Conservation (phyloP, 768 basidiomycete genomes). For the Suillus weaverae region DNA sequence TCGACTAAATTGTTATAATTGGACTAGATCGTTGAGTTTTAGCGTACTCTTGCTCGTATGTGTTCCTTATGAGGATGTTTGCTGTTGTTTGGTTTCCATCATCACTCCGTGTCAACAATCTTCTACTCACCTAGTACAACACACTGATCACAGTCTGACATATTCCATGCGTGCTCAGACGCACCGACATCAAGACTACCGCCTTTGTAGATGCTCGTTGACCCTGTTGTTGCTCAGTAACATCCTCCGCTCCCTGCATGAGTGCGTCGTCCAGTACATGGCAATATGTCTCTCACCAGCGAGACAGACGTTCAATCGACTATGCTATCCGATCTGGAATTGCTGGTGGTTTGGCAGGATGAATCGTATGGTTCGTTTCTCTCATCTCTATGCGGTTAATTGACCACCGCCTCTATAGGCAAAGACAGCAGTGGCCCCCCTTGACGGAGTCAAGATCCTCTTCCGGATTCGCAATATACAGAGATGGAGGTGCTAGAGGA, state of each 20-base stretch:
- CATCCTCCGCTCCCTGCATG: conserved; percentile 7
- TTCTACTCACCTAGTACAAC: too few species aligned
- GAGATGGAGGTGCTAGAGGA: conserved; percentile 67
- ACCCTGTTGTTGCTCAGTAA: too few species aligned
- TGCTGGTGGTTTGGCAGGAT: conserved; percentile 92
- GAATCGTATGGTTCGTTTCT: conserved; percentile 63
- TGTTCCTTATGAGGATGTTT: too few species aligned
- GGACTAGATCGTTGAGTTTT: too few species aligned
- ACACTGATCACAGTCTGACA: too few species aligned
- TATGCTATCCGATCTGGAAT: conserved; percentile 80
- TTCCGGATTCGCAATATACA: conserved; percentile 80
- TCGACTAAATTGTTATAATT: too few species aligned
- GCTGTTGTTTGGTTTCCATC: too few species aligned
- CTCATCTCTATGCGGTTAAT: conserved; percentile 7
- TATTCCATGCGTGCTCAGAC: too few species aligned
- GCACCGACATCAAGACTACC: too few species aligned
- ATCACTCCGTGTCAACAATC: too few species aligned
- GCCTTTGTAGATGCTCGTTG: too few species aligned
- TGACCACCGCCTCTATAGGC: conserved; percentile 51
- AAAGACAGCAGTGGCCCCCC: conserved; percentile 91
- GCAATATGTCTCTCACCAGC: conserved; percentile 30
- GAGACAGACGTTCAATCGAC: conserved; percentile 55
- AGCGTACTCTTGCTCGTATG: too few species aligned
- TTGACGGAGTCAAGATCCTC: conserved; percentile 97
- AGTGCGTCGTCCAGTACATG: conserved; percentile 1